Base-by-base conservation (phyloP, 768 basidiomycete genomes). In the Hygrophoropsis aurantiaca region DNA sequence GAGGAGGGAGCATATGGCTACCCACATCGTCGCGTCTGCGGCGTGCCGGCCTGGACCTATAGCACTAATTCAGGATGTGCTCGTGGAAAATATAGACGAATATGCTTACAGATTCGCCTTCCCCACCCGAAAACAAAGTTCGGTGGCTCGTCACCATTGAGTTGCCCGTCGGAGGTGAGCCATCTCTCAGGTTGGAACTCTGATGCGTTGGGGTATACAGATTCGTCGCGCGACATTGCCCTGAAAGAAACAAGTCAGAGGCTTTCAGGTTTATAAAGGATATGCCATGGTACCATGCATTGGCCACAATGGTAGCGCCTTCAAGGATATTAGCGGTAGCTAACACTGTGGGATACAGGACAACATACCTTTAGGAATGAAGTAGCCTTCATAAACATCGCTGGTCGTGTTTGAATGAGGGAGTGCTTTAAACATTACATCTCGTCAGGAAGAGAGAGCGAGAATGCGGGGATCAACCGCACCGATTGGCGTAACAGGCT, bases 161-260 rank as follows among this genome's bases (percentile, higher is more conserved):
- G 19, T 7, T 5, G 21, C 5, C 54, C 54, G 9, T 53, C 16
- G 1, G 21, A n/a, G 38, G 47, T 32, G 9, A 58, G 30, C 25
- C 56, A 56, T 27, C 52, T 24, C 33, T 53, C 55, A 13, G 57
- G 46, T 7, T 47, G 33, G 21, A 56, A 58, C 16, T 36, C n/a
- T 7, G 42, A 38, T 16, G 44, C 33, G 21, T 51, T 25, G 11
- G 44, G 55, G 24, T 54, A 54, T 9, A 43, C 50, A 19, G 26
- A 19, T 34, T 54, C 50, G 23, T 58, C 52, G 20, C 43, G 44
- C 3, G 46, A 21, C 26, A 57, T 54, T n/a, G 15, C 44, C 49
- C 44, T 58, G 16, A 16, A 13, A 16, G 35, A 10, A 21, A 26
- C 20, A 26, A 10, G 1, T 23, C 7, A n/a, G 7, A 41, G 19